Conservation (phyloP, 257 asterid species). For the Eucommia ulmoides region DNA sequence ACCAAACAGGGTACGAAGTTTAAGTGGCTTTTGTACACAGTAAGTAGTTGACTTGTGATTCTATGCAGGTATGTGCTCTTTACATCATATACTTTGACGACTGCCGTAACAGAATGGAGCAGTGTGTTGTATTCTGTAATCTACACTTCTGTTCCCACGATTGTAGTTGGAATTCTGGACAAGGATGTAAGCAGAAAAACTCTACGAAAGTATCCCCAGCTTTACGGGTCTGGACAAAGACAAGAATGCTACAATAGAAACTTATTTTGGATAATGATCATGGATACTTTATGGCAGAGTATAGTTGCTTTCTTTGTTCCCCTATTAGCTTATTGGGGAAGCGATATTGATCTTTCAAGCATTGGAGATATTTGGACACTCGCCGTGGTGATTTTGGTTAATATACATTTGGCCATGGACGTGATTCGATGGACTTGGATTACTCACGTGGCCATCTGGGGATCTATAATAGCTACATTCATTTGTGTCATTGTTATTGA, state of each 20-base stretch:
- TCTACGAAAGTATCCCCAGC: constrained; percentile 68
- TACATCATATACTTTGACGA: constrained; percentile 73
- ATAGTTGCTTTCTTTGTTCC: constrained; percentile 60
- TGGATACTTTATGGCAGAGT: constrained; percentile 93
- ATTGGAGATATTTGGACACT: constrained; percentile 89
- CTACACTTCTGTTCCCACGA: constrained; percentile 77
- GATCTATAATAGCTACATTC: constrained; percentile 76
- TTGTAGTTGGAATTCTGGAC: constrained; percentile 75
- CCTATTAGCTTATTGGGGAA: constrained; percentile 63
- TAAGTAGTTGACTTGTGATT: too few species aligned
- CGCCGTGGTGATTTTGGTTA: constrained; percentile 75
- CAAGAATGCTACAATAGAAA: constrained; percentile 64
- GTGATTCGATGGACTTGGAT: constrained; percentile 81
- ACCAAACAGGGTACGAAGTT: too few species aligned
- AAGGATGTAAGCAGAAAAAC: constrained; percentile 74
- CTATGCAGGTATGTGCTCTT: constrained; percentile 68
- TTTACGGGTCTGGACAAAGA: constrained; percentile 84
- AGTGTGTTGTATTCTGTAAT: constrained; percentile 74
- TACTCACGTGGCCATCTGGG: constrained; percentile 82
- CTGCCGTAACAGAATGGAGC: constrained; percentile 98
- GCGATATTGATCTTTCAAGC: constrained; percentile 59
- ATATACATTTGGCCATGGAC: constrained; percentile 88
- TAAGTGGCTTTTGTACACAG: too few species aligned
- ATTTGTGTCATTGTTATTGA: constrained; percentile 68
- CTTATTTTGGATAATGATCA: constrained; percentile 67